Evolutionary conservation across 2,329 filamentous ascomycete species (phyloP).

Genomic region (Fusarium drepaniforme): DNA sequence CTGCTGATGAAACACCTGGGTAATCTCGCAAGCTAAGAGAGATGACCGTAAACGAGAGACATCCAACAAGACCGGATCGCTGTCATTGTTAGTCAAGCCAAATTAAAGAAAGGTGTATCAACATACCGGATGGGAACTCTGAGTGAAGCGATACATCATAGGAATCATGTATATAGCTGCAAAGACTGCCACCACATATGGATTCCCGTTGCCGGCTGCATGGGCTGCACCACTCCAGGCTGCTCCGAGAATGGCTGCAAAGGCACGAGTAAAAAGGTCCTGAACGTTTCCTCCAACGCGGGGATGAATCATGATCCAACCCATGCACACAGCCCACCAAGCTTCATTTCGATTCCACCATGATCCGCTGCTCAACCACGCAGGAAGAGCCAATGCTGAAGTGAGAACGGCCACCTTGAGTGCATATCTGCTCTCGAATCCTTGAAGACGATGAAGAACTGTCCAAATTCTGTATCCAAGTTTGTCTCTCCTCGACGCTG

Average conservation of each 20-base stretch:
- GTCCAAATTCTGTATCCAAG: slow-evolving; percentile 63
- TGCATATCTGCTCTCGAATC: slow-evolving; percentile 69
- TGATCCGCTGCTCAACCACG: slow-evolving; percentile 58
- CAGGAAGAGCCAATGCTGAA: slow-evolving; percentile 64
- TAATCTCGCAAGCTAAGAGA: slow-evolving; percentile 58
- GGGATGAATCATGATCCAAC: slow-evolving; percentile 65
- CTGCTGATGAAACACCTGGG: slow-evolving; percentile 48
- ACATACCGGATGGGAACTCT: slow-evolving; percentile 64
- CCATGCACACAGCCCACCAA: slow-evolving; percentile 71
- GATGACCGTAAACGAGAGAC: slow-evolving; percentile 67
- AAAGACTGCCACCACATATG: slow-evolving; percentile 67
- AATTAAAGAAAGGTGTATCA: background rate
- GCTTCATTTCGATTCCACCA: slow-evolving; percentile 69
- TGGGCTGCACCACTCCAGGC: slow-evolving; percentile 67
- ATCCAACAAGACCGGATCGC: slow-evolving; percentile 69
- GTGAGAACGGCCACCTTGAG: slow-evolving; percentile 67
- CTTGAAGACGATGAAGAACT: slow-evolving; percentile 64
- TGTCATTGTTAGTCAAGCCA: slow-evolving; percentile 39
- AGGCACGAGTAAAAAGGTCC: slow-evolving; percentile 65
- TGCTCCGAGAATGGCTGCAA: slow-evolving; percentile 64
- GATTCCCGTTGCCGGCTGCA: slow-evolving; percentile 63
- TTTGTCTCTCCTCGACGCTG: slow-evolving; percentile 50
- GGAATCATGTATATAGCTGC: slow-evolving; percentile 69
- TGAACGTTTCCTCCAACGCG: slow-evolving; percentile 69
- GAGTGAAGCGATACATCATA: slow-evolving; percentile 68